Evolutionary conservation across 2,329 filamentous ascomycete genomes (phyloP), one percentile per base, ranked within the genome.

Genomic region (Claviceps fusiformis): DNA sequence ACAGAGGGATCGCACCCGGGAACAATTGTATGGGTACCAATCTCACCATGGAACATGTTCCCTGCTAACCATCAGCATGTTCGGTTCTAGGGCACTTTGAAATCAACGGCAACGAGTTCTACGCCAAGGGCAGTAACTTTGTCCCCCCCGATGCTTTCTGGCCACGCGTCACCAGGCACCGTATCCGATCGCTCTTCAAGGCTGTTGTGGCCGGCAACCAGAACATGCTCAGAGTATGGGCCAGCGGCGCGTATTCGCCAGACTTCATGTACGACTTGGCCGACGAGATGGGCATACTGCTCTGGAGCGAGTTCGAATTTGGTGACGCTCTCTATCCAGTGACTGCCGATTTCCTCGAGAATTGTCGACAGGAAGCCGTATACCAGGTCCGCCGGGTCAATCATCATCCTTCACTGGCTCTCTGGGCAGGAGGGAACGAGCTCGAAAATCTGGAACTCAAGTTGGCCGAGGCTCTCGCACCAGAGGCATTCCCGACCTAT

Each of bases 251-350:
- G 1, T 85, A 84, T 58, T 71, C 75, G 1, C 80, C 79, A 0
- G 80, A 83, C 58, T 83, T 80, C 59, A 78, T 84, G 57, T 84
- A 80, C 60, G 80, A 83, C 55, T 68, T 83, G 10, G 81, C 80
- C 1, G 81, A 85, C 62, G 78, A 82, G 62, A 73, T 73, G 60
- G 81, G 81, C 1, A 72, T 85, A 5, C 67, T 84, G 7, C 69
- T 84, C 0, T 84, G 81, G 81, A 80, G 75, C 51, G 81, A 84
- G 57, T 83, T 84, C 58, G 72, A 84, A 60, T 84, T 82, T 61
- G 76, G 78, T 11, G 80, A 82, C 63, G 73, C 79, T 1, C 65
- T 83, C 3, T 84, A 84, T 61, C 81, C 81, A 0, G 73, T 78
- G 0, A 65, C 78, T 52, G 59, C 70, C 0, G 71, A 70, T 0